Evolutionary conservation across 2,329 filamentous ascomycete species (phyloP).

Genomic region (Bipolaris cookei): DNA sequence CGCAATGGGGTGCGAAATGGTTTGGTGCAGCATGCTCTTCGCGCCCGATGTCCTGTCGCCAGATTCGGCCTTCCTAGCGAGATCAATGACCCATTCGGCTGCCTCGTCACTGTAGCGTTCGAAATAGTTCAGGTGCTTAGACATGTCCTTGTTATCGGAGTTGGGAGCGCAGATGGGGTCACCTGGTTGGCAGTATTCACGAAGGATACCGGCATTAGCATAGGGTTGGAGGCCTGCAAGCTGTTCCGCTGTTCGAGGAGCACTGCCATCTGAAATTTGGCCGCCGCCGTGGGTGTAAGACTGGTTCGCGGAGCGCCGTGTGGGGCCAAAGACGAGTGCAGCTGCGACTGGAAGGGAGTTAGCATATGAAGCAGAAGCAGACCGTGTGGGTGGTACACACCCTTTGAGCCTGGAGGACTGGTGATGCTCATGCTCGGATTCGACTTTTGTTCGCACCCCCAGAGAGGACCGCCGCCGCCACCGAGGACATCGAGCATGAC

Average conservation of each 20-base stretch:
- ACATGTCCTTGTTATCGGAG: constrained; percentile 54
- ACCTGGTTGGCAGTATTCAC: constrained; percentile 67
- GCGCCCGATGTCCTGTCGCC: constrained; percentile 20
- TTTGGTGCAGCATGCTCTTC: constrained; percentile 26
- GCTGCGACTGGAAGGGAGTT: constrained; percentile 28
- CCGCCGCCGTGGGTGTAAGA: constrained; percentile 32
- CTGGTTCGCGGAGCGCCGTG: constrained; percentile 34
- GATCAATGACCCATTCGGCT: constrained; percentile 30
- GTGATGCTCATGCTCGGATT: constrained; percentile 31
- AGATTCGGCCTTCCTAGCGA: constrained; percentile 24
- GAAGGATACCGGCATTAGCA: constrained; percentile 56
- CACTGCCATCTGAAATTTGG: constrained; percentile 28
- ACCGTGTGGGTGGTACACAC: constrained; percentile 9
- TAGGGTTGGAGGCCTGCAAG: constrained; percentile 33
- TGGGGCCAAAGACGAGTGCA: constrained; percentile 33
- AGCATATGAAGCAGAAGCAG: not conserved
- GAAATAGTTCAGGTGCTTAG: constrained; percentile 66
- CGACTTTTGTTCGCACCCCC: constrained; percentile 32
- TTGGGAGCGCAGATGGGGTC: constrained; percentile 68
- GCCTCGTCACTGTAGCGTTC: constrained; percentile 32
- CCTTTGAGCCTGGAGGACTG: constrained; percentile 30
- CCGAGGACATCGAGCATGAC: constrained; percentile 35
- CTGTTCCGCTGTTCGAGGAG: constrained; percentile 29
- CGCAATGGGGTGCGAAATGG: constrained; percentile 31
- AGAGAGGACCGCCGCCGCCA: constrained; percentile 35